A percentile compares a stretch with the other conserved stretches of the same genome.
These are phyloP conservation scores for Pinus taeda DNA, from an alignment of 75 land plant genomes.

Conservation along the genomic window DNA sequence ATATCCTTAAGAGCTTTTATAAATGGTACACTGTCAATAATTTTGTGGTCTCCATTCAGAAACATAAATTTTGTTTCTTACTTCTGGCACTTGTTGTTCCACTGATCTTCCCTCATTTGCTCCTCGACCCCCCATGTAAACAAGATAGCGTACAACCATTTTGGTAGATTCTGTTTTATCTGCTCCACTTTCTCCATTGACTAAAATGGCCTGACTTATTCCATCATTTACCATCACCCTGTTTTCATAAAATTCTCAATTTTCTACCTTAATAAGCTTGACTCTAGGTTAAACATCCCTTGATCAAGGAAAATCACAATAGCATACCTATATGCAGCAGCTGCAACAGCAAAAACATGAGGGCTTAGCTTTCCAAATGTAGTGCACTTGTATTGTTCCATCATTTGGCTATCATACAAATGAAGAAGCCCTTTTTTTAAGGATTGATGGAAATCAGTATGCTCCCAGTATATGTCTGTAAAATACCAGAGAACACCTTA, in stretches of 20 bases:
- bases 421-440: conserved; percentile 75
- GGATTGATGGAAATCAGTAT: conserved; percentile 93
- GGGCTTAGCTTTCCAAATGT: conserved; percentile 88
- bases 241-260: conserved; percentile 1
- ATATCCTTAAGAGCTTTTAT: not conserved
- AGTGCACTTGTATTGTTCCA: conserved; percentile 93
- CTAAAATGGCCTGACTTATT: conserved; percentile 81
- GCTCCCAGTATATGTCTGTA: conserved; percentile 90
- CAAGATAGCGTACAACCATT: conserved; percentile 84
- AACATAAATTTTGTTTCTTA: conserved; percentile 12
- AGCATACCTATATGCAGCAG: conserved; percentile 75
- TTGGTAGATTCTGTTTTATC: conserved; percentile 96
- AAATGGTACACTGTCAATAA: not conserved
- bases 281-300: not conserved
- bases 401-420: conserved; percentile 86
- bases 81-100: conserved; percentile 93
- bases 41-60: not conserved
- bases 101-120: conserved; percentile 78
- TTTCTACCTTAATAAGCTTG: not conserved
- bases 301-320: not conserved
- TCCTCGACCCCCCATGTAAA: conserved; percentile 90
- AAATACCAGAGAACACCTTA: not conserved
- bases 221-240: conserved; percentile 82
- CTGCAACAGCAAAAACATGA: conserved; percentile 92
- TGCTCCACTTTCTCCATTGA: conserved; percentile 96